Base-by-base conservation (phyloP, 2,329 filamentous ascomycete species). In the Sporothrix humicola region DNA sequence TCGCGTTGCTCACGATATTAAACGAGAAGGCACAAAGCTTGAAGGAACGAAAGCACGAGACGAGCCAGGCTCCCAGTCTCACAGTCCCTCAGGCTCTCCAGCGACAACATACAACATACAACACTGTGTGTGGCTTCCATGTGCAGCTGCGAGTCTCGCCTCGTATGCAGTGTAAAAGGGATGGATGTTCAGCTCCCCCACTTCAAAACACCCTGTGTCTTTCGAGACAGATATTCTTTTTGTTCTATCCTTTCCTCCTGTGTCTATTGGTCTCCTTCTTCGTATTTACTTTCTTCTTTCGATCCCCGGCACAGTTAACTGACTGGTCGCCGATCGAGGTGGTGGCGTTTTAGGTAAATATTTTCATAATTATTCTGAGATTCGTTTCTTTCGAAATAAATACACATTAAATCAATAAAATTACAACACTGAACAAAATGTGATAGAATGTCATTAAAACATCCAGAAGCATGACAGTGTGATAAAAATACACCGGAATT, bases 131-230 rank as follows among this genome's bases (percentile, higher is more conserved):
- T 37, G 31, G 31, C 31, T 37, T 23, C 37, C 37, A 23, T 46
- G 3, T 20, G 59, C 59, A 65, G 59, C n/a, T 65, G 17, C 8
- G 59, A 10, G 20, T 59, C n/a, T 46, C 42, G 59, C 59, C 37
- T 65, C 17, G 37, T 7, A 65, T 23, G 59, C n/a, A 17, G 59
- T 44, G 59, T 12, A 42, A 10, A 7, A 23, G 3, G 59, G 59
- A 6, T 37, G 31, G 31, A 8, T 9, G 26, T 65, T 65, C 59
- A 65, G 59, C 59, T 46, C 59, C 37, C 59, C 59, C 59, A 46
- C 59, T 65, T 46, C 59, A 46, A 65, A 65, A 65, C n/a, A 37
- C 42, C 59, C 13, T 46, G n/a, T 46, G 37, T 23, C 59, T 65
- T 46, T 46, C 59, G 2, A 59, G 13, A 59, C 26, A 20, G 46